phyloP scores from a whole-genome alignment of 192 early-diverging fungal species.

The Phlyctochytrium bullatum region DNA sequence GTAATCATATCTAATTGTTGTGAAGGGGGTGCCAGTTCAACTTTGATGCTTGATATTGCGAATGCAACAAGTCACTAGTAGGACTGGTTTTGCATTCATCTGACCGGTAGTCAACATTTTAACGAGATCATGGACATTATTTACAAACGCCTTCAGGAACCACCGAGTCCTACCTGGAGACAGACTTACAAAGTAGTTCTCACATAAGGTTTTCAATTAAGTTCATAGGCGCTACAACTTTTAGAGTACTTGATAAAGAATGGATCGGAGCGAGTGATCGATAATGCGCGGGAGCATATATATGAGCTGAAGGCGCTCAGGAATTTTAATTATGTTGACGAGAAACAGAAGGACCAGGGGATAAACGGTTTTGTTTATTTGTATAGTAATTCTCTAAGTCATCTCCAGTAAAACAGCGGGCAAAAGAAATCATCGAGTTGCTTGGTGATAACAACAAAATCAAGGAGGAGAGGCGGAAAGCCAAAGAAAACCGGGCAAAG shows the following conservation, averaged over 20 bases:
- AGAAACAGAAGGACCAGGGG: slow-evolving; percentile 95
- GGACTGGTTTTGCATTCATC: slow-evolving; percentile 14
- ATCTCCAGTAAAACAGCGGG: slow-evolving; percentile 71
- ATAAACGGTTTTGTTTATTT: slow-evolving; percentile 68
- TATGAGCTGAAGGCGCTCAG: slow-evolving; percentile 85
- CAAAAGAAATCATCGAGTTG: slow-evolving; percentile 86
- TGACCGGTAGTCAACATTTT: slow-evolving; percentile 71
- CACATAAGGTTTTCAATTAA: background rate
- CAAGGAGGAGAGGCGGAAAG: slow-evolving; percentile 83
- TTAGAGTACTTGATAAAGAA: slow-evolving; percentile 95
- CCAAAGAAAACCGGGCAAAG: slow-evolving; percentile 85
- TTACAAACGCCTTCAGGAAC: slow-evolving; percentile 84
- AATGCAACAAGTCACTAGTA: slow-evolving; percentile 72
- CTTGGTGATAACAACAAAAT: slow-evolving; percentile 74
- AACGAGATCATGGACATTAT: slow-evolving; percentile 95
- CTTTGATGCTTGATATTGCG: slow-evolving; percentile 93
- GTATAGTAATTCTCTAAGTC: background rate
- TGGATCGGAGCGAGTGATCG: slow-evolving; percentile 89
- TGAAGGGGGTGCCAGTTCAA: slow-evolving; percentile 82
- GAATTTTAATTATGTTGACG: slow-evolving; percentile 88
- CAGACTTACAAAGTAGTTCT: slow-evolving; percentile 88
- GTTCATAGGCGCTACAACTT: slow-evolving; percentile 73
- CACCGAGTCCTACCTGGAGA: slow-evolving; percentile 80
- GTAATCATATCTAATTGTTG: slow-evolving; percentile 1
- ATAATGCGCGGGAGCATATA: slow-evolving; percentile 78